Evolutionary conservation across 1,284 basidiomycete genomes (phyloP), one percentile per base, ranked within the genome.

Genomic region (Inonotus obliquus): DNA sequence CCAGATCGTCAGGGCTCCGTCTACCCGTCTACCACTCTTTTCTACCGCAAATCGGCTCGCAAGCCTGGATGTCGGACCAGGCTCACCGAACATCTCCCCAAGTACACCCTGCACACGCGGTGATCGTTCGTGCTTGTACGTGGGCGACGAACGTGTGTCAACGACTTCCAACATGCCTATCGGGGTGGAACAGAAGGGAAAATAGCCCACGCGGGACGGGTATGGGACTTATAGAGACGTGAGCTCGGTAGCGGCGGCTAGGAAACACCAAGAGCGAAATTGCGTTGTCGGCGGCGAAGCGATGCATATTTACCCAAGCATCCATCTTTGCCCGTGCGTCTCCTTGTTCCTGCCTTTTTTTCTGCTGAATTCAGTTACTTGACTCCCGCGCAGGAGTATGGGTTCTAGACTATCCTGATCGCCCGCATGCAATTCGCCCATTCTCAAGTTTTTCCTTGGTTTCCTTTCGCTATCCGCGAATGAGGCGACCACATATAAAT

Each of bases 141-240:
- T 35, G 37, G 32, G n/a, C 17, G 19, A 60, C 53, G 47, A 47
- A 58, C 56, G 56, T 58, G 59, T 60, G 52, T 35, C 44, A 17
- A 23, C 52, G 14, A 55, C 37, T 25, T 54, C 59, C 25, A 60
- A 52, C 59, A 60, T 54, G 27, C 29, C 41, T 45, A 52, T 52
- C 48, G 19, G n/a, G 32, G 32, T 35, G 51, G 51, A 52, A 52
- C 11, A 52, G 27, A 27, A 52, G 51, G 17, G n/a, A 52, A 27
- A 35, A 5, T 52, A 1, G 51, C 21, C 51, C 51, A 27, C 17
- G 51, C 51, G 51, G 27, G 32, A 29, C 29, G 51, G 2, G 51
- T 52, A 52, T 52, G 51, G 32, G 10, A 52, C 51, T 52, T 52
- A 52, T 52, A 52, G 0, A 23, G 10, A 1, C 27, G 9, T 32